Conservation (phyloP, 352 stramenopile genomes). For the Phytopythium sindhum region DNA sequence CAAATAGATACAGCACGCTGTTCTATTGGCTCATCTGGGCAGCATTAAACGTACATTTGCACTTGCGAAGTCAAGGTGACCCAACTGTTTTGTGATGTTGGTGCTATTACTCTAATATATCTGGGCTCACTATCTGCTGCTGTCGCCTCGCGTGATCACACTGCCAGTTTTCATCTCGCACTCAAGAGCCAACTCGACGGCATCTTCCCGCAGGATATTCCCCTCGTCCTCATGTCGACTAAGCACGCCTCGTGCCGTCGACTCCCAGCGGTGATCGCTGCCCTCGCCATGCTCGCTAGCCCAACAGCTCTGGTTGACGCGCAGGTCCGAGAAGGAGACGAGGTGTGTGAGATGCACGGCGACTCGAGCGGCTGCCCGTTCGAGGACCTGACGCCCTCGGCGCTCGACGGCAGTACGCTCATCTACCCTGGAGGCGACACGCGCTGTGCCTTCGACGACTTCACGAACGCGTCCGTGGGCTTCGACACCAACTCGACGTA, state of each 20-base stretch:
- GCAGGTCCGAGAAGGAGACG: not conserved
- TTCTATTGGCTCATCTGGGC: too few relatives aligned
- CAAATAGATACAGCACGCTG: too few relatives aligned
- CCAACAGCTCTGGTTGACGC: not conserved
- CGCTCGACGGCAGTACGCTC: slow-evolving; percentile 27
- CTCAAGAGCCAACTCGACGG: too few relatives aligned
- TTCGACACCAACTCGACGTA: slow-evolving; percentile 20
- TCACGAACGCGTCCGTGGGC: slow-evolving; percentile 8
- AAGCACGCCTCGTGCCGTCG: not conserved
- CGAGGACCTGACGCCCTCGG: slow-evolving; percentile 25
- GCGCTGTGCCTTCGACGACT: slow-evolving; percentile 31
- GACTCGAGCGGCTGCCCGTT: slow-evolving; percentile 17
- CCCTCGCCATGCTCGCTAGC: not conserved
- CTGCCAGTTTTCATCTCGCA: too few relatives aligned
- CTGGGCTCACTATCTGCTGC: too few relatives aligned
- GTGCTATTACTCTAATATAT: too few relatives aligned
- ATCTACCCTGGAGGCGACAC: slow-evolving; percentile 30
- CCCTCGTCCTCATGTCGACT: too few relatives aligned
- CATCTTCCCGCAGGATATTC: too few relatives aligned
- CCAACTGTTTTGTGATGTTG: too few relatives aligned
- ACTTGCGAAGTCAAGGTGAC: too few relatives aligned
- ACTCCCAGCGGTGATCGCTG: not conserved
- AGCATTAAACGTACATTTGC: too few relatives aligned
- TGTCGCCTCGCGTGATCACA: too few relatives aligned
- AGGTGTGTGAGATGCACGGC: not conserved